phyloP scores from a whole-genome alignment of 768 basidiomycete species.

The Mycena polygramma region DNA sequence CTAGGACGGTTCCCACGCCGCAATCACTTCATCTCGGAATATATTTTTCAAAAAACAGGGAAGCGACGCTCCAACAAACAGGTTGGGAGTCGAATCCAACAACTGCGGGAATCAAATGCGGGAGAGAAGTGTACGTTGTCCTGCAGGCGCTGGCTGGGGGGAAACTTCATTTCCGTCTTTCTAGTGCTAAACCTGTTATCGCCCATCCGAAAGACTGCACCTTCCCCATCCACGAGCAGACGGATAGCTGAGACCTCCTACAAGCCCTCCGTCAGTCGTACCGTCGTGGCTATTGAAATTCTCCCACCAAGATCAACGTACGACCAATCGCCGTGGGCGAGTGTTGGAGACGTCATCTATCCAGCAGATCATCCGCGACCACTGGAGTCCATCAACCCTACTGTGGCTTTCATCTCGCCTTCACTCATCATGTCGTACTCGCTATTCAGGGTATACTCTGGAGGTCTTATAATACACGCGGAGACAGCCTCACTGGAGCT shows the following conservation, averaged over 20 bases:
- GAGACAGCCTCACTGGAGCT: not conserved
- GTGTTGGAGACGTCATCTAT: constrained; percentile 9
- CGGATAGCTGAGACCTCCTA: not conserved
- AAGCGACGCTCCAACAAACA: not conserved
- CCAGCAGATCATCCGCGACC: not conserved
- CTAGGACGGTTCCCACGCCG: not conserved
- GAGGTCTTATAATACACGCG: not conserved
- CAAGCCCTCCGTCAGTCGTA: not conserved
- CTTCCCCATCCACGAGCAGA: not conserved
- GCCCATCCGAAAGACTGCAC: not conserved
- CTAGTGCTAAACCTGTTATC: not conserved
- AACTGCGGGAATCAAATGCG: not conserved
- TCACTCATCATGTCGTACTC: not conserved
- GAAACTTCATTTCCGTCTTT: not conserved
- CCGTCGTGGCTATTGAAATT: constrained; percentile 8
- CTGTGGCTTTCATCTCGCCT: not conserved
- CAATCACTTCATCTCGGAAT: constrained; percentile 15
- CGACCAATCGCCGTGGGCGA: not conserved
- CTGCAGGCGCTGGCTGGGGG: too few relatives aligned
- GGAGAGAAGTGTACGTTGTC: not conserved
- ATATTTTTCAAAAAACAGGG: constrained; percentile 17
- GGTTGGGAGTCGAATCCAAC: constrained; percentile 11
- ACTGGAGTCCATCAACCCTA: constrained; percentile 4
- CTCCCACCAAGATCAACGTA: not conserved
- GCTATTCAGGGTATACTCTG: not conserved